phyloP scores from a whole-genome alignment of 306 rosid genomes.

The Datisca glomerata region DNA sequence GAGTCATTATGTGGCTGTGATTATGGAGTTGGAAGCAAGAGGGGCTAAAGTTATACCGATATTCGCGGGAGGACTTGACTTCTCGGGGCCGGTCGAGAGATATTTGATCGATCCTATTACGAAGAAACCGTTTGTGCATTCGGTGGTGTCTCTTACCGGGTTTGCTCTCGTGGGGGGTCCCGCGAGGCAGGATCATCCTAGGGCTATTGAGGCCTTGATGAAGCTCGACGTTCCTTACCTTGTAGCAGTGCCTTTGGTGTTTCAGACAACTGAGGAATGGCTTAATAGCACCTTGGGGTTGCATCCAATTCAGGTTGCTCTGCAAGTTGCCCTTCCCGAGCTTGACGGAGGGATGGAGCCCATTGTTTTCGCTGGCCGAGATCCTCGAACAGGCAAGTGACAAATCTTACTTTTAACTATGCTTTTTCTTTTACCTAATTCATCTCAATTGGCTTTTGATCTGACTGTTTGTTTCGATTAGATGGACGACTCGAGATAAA shows the following conservation, averaged over 20 bases:
- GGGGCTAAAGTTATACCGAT: constrained; percentile 95
- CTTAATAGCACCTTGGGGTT: constrained; percentile 84
- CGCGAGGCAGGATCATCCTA: constrained; percentile 96
- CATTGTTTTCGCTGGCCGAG: constrained; percentile 87
- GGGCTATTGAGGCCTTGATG: constrained; percentile 80
- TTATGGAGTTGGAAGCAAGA: constrained; percentile 90
- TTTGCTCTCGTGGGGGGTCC: constrained; percentile 99
- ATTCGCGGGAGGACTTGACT: constrained; percentile 91
- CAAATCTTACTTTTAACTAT: not conserved
- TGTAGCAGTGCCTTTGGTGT: constrained; percentile 94
- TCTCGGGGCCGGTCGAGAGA: constrained; percentile 92
- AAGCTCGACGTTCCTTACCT: constrained; percentile 89
- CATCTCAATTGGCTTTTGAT: not conserved
- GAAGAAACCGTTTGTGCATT: constrained; percentile 68
- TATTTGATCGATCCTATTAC: constrained; percentile 67
- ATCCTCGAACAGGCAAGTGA: constrained; percentile 75
- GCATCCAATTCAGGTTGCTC: constrained; percentile 98
- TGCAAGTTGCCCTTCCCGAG: constrained; percentile 97
- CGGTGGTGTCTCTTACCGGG: constrained; percentile 81
- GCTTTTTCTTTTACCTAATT: not conserved
- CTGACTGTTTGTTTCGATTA: not conserved
- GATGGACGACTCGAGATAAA: not conserved
- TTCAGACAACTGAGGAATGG: constrained; percentile 99
- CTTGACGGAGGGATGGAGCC: constrained; percentile 99
- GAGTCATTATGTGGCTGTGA: constrained; percentile 92